Evolutionary conservation across 139 green algal genomes (phyloP).

Genomic region (Tetratostichococcus sp.): DNA sequence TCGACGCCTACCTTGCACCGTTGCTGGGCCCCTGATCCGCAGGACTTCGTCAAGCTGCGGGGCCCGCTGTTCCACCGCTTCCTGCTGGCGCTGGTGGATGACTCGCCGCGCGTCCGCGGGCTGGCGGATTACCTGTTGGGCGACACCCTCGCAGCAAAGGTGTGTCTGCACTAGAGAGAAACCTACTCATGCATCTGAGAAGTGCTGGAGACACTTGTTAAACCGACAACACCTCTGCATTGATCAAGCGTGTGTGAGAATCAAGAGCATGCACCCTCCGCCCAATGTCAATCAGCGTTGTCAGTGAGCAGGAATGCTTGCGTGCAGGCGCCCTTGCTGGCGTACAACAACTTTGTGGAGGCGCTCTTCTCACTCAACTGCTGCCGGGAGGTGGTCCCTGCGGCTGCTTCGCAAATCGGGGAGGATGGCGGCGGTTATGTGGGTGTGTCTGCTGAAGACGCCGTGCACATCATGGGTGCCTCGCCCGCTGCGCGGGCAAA

Average conservation of each 20-base stretch:
- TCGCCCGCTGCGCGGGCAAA: slow-evolving; percentile 19
- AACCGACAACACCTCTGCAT: neutral
- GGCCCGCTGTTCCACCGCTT: slow-evolving; percentile 79
- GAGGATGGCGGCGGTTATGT: neutral
- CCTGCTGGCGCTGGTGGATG: slow-evolving; percentile 77
- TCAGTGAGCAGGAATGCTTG: no score
- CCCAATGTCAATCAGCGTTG: no score
- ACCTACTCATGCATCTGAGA: no score
- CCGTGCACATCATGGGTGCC: slow-evolving; percentile 26
- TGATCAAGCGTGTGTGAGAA: neutral
- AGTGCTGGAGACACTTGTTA: neutral
- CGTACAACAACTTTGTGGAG: slow-evolving; percentile 93
- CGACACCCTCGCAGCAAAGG: slow-evolving; percentile 39
- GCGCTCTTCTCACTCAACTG: slow-evolving; percentile 81
- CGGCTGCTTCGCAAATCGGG: neutral
- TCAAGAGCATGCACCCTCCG: no score
- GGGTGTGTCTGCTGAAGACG: neutral
- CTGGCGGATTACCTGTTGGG: slow-evolving; percentile 51
- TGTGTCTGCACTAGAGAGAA: no score
- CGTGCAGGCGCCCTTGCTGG: slow-evolving; percentile 68
- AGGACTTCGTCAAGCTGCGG: slow-evolving; percentile 89
- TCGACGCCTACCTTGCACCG: neutral
- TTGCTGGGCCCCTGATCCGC: slow-evolving; percentile 8
- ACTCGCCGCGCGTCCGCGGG: slow-evolving; percentile 22
- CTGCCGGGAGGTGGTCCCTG: slow-evolving; percentile 38